Conservation (phyloP, 768 basidiomycete genomes). For the Nevesoporus exiguus region DNA sequence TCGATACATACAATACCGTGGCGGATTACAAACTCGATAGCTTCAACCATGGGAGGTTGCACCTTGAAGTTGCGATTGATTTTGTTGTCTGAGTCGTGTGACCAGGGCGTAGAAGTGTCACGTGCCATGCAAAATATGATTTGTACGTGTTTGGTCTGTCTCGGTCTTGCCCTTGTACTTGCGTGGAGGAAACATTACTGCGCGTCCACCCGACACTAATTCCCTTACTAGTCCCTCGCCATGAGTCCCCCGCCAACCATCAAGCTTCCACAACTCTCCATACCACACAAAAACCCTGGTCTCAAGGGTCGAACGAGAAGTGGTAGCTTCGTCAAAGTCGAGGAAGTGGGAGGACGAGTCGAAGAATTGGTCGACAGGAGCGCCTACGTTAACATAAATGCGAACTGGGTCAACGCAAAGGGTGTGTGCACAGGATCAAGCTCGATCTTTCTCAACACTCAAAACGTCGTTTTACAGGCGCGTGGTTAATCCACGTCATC, state of each 20-base stretch:
- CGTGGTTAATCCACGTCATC: conserved; percentile 96
- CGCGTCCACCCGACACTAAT: background rate
- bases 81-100: background rate
- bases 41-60: too few relatives aligned
- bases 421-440: conserved; percentile 41
- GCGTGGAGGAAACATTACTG: background rate
- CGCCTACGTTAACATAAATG: conserved; percentile 81
- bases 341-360: conserved; percentile 68
- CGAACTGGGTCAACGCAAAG: conserved; percentile 93
- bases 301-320: conserved; percentile 55
- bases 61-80: too few relatives aligned
- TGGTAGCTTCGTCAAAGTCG: conserved; percentile 79
- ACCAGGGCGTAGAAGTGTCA: conserved; percentile 5
- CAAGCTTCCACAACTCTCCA: conserved; percentile 49
- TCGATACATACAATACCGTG: too few relatives aligned
- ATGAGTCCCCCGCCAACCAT: conserved; percentile 56
- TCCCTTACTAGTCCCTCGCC: background rate
- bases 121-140: conserved; percentile 9
- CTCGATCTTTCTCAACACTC: background rate
- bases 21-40: too few relatives aligned
- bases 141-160: conserved; percentile 14
- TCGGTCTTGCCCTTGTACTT: background rate
- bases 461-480: conserved; percentile 54
- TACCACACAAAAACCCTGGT: conserved; percentile 27
- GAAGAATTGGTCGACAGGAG: conserved; percentile 79